Evolutionary conservation across 352 stramenopile species (phyloP).

Genomic region (Pythium pectinolyticum): DNA sequence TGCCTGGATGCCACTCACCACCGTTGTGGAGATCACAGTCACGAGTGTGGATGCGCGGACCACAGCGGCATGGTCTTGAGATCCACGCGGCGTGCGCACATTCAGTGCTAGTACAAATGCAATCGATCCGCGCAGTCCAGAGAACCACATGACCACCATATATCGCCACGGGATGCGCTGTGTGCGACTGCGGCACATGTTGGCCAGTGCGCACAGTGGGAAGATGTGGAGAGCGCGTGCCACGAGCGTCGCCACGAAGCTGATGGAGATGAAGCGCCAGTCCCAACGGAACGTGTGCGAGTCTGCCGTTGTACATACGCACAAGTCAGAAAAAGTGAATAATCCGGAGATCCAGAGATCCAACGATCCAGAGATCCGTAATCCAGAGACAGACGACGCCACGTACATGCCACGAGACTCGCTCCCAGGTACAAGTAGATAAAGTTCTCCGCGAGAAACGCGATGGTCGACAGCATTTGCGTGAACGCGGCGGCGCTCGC

Average conservation of each 20-base stretch:
- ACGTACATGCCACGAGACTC: slow-evolving; percentile 69
- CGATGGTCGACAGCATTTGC: slow-evolving; percentile 74
- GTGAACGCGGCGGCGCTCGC: slow-evolving; percentile 74
- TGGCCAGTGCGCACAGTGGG: slow-evolving; percentile 74
- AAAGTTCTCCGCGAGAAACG: slow-evolving; percentile 88
- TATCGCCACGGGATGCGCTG: slow-evolving; percentile 68
- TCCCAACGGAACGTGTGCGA: slow-evolving; percentile 81
- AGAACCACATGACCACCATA: slow-evolving; percentile 91
- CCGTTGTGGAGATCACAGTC: slow-evolving; percentile 33
- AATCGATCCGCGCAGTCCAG: slow-evolving; percentile 90
- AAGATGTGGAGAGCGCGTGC: slow-evolving; percentile 77
- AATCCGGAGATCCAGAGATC: slow-evolving; percentile 1
- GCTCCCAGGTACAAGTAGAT: slow-evolving; percentile 88
- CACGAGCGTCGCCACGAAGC: slow-evolving; percentile 64
- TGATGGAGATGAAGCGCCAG: slow-evolving; percentile 79
- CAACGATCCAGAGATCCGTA: no score
- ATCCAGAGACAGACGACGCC: neutral
- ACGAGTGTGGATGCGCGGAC: slow-evolving; percentile 27
- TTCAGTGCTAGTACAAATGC: slow-evolving; percentile 90
- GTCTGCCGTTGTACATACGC: no score
- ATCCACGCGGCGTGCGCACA: slow-evolving; percentile 34
- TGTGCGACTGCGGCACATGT: slow-evolving; percentile 56
- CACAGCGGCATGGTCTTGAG: slow-evolving; percentile 19
- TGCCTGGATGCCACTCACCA: no score
- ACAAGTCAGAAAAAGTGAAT: neutral